These are phyloP conservation scores for Lachancea cidri DNA, from an alignment of 805 yeast genomes.

Conservation along the genomic window DNA sequence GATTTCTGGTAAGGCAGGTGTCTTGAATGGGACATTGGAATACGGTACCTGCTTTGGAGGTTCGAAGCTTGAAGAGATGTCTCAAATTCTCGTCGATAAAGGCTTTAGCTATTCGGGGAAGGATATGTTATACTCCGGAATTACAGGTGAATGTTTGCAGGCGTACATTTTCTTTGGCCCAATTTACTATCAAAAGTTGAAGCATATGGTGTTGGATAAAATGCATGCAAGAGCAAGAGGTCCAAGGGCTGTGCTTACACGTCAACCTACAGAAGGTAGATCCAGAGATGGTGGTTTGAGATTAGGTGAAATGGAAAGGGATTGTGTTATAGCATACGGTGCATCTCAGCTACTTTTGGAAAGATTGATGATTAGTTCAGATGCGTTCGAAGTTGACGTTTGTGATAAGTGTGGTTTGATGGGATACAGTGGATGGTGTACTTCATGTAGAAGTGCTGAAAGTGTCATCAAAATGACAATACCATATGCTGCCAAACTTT, in stretches of 20 bases:
- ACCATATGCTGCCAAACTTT: constrained; percentile 96
- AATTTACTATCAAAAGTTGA: constrained; percentile 93
- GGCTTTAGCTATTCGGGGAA: constrained; percentile 96
- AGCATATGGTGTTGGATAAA: constrained; percentile 98
- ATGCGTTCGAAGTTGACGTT: constrained; percentile 95
- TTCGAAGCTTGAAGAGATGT: constrained; percentile 93
- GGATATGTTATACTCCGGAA: constrained; percentile 95
- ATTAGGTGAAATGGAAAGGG: constrained; percentile 99
- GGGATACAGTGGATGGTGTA: constrained; percentile 98
- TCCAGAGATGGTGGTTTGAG: constrained; percentile 99
- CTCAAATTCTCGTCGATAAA: constrained; percentile 77
- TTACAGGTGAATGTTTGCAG: constrained; percentile 94
- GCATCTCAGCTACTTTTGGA: constrained; percentile 92
- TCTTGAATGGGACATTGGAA: constrained; percentile 81
- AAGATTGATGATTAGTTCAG: constrained; percentile 93
- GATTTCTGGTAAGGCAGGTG: constrained; percentile 97
- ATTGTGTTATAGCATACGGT: constrained; percentile 99
- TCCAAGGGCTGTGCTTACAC: constrained; percentile 93
- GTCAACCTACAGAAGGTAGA: constrained; percentile 99
- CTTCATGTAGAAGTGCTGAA: constrained; percentile 89
- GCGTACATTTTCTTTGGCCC: constrained; percentile 99
- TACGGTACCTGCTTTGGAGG: constrained; percentile 99
- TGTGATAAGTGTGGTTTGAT: constrained; percentile 92
- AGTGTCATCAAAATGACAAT: constrained; percentile 87
- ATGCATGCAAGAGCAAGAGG: constrained; percentile 99